Percentiles rank a stretch among this genome's conserved stretches.
phyloP scores from a whole-genome alignment of 75 land plant species.

The Isoetes taiwanensis region DNA sequence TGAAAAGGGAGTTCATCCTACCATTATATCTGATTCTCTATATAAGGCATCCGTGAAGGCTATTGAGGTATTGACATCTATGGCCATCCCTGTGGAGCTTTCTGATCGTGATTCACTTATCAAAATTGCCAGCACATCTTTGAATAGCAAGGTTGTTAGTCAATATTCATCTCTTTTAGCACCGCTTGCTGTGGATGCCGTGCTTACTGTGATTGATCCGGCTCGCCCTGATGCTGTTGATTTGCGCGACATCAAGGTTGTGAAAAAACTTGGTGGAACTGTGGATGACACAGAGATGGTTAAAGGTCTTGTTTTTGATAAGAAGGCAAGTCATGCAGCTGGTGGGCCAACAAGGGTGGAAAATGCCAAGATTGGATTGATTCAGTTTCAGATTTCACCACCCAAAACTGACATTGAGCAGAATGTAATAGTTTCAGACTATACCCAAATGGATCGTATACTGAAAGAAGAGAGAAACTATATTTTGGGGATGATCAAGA shows the following conservation, averaged over 20 bases:
- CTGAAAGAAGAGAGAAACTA: constrained; percentile 91
- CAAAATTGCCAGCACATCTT: constrained; percentile 74
- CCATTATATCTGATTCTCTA: constrained; percentile 67
- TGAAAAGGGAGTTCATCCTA: constrained; percentile 63
- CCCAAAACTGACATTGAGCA: constrained; percentile 98
- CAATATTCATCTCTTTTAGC: constrained; percentile 91
- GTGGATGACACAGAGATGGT: constrained; percentile 91
- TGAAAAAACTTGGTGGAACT: constrained; percentile 91
- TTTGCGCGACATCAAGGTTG: constrained; percentile 60
- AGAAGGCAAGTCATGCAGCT: constrained; percentile 79
- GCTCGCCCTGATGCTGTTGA: constrained; percentile 61
- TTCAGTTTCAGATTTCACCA: constrained; percentile 96
- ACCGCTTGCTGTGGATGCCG: constrained; percentile 82
- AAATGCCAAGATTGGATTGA: constrained; percentile 80
- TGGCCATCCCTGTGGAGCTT: constrained; percentile 77
- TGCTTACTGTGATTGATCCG: constrained; percentile 74
- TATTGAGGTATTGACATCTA: constrained; percentile 62
- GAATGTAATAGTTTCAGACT: constrained; percentile 87
- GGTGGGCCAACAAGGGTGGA: constrained; percentile 89
- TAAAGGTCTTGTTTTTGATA: constrained; percentile 73
- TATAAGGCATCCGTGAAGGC: constrained; percentile 62
- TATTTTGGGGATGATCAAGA: constrained; percentile 84
- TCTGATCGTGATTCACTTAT: constrained; percentile 72
- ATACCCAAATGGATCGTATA: constrained; percentile 82
- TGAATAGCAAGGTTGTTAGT: constrained; percentile 82